phyloP scores from a whole-genome alignment of 192 early-diverging fungal species.

The Coemansia sp. region DNA sequence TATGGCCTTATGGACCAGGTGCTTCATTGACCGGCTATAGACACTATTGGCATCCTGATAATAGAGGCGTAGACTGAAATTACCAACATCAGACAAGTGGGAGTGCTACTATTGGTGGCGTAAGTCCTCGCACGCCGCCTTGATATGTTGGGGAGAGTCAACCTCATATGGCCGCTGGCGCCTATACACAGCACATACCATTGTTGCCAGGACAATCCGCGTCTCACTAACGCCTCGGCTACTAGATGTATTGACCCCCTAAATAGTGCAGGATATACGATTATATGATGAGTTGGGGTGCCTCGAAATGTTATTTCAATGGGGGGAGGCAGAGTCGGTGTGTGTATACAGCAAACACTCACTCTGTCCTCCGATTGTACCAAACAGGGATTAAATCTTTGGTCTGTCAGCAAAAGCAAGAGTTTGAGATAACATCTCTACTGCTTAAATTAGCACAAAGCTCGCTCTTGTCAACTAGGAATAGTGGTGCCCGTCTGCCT shows the following conservation, averaged over 20 bases:
- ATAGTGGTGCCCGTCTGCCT: background rate
- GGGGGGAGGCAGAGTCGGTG: too few relatives aligned
- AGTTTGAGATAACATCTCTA: background rate
- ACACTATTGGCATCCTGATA: background rate
- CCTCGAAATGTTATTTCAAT: background rate
- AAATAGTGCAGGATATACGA: background rate
- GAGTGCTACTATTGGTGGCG: conserved; percentile 2
- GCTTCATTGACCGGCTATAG: background rate
- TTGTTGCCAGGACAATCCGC: background rate
- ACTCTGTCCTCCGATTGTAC: background rate
- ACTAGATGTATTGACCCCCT: background rate
- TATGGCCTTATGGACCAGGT: background rate
- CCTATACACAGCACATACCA: background rate
- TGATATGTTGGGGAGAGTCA: background rate
- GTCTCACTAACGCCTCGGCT: background rate
- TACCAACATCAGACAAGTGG: background rate
- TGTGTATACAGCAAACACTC: background rate
- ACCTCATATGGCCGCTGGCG: background rate
- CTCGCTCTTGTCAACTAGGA: background rate
- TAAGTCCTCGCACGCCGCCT: background rate
- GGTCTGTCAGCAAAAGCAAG: background rate
- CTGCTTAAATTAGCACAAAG: background rate
- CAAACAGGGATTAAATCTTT: background rate
- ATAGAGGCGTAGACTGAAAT: conserved; percentile 5
- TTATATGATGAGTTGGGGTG: background rate